phyloP scores from a whole-genome alignment of 1,284 basidiomycete species.

The Testicularia cyperi region DNA sequence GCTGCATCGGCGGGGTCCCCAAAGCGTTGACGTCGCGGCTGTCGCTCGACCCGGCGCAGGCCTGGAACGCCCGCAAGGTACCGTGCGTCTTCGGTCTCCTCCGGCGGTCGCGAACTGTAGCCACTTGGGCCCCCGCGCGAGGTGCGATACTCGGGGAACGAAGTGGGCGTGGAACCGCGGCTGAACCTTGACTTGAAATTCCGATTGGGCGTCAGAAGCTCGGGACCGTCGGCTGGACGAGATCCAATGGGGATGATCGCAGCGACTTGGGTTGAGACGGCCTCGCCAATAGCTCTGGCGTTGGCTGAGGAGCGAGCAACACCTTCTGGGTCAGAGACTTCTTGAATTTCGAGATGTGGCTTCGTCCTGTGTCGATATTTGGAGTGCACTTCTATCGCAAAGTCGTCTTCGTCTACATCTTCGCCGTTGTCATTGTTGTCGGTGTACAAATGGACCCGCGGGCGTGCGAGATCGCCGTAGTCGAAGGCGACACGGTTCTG shows the following conservation, averaged over 20 bases:
- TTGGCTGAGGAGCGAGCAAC: background rate
- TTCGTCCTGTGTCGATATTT: slow-evolving; percentile 32
- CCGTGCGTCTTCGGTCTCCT: slow-evolving; percentile 34
- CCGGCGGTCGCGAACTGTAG: slow-evolving; percentile 27
- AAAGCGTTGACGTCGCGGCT: slow-evolving; percentile 11
- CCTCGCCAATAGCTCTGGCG: slow-evolving; percentile 7
- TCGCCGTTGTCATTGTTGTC: slow-evolving; percentile 5
- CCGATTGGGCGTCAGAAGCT: background rate
- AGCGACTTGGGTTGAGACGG: background rate
- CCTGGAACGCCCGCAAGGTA: slow-evolving; percentile 42
- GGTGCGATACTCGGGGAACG: slow-evolving; percentile 34
- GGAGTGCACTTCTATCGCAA: slow-evolving; percentile 19
- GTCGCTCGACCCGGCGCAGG: slow-evolving; percentile 11
- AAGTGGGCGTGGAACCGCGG: slow-evolving; percentile 11
- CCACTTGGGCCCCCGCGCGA: slow-evolving; percentile 10
- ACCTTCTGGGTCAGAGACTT: slow-evolving; percentile 6
- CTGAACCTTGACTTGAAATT: slow-evolving; percentile 10
- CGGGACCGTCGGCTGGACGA: background rate
- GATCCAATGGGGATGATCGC: slow-evolving; percentile 1
- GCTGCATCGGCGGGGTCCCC: slow-evolving; percentile 23
- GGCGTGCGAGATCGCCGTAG: slow-evolving; percentile 22
- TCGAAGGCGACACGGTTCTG: slow-evolving; percentile 41
- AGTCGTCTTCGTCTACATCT: slow-evolving; percentile 9
- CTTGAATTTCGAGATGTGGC: slow-evolving; percentile 21
- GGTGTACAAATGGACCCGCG: background rate